Conservation (phyloP, 805 yeast genomes). For the Candida wancherniae region DNA sequence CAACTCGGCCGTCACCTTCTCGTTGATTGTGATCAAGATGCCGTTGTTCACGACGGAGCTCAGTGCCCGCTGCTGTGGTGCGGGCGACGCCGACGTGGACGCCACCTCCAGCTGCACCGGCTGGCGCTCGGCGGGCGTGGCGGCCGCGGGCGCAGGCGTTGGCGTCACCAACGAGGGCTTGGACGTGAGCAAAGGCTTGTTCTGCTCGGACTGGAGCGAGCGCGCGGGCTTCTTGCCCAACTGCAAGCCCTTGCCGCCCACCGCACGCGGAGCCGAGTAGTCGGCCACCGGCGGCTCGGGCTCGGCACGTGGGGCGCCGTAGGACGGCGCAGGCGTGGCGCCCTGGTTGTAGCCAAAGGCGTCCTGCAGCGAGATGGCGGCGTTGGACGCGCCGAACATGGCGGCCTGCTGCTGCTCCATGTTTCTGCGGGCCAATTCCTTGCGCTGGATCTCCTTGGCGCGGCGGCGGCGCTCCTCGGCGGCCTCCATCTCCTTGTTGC, state of each 20-base stretch:
- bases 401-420: conserved; percentile 39
- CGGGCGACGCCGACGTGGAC: conserved; percentile 22
- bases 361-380: conserved; percentile 4
- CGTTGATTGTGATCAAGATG: conserved; percentile 70
- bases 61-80: conserved; percentile 8
- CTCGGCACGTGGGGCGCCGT: conserved; percentile 7
- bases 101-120: conserved; percentile 22
- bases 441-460: conserved; percentile 84
- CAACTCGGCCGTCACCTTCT: conserved; percentile 71
- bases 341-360: conserved; percentile 13
- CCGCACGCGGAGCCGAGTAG: conserved; percentile 8
- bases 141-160: conserved; percentile 3
- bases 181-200: conserved; percentile 21
- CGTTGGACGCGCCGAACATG: conserved; percentile 5
- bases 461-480: conserved; percentile 94
- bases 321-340: conserved; percentile 14
- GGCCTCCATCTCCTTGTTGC: conserved; percentile 95
- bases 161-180: conserved; percentile 1
- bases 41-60: conserved; percentile 58
- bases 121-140: conserved; percentile 20
- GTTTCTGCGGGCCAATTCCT: conserved; percentile 62
- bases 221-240: conserved; percentile 52
- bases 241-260: conserved; percentile 67
- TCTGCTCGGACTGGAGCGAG: conserved; percentile 21
- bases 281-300: conserved; percentile 28